A percentile compares a stretch with the other conserved stretches of the same genome.
These are phyloP conservation scores for Calonectria leucothoes DNA, from an alignment of 2,329 filamentous ascomycete genomes.

Conservation along the genomic window DNA sequence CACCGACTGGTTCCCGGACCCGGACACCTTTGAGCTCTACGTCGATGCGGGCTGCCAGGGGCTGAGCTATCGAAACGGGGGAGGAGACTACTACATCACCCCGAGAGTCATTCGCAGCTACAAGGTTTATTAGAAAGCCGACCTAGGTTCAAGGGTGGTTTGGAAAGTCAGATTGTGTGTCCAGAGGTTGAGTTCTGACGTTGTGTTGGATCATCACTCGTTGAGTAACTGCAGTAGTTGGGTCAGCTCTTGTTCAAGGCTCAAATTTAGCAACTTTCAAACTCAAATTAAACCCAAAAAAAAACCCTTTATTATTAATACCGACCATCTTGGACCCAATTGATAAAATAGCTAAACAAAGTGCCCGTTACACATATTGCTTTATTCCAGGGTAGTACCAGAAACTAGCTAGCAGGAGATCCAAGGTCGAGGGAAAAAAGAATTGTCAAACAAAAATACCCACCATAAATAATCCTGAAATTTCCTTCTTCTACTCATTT, in stretches of 20 bases:
- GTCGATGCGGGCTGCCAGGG: not conserved
- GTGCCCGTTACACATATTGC: not conserved
- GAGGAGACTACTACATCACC: slow-evolving; percentile 12
- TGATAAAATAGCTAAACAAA: not conserved
- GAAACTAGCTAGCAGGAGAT: not conserved
- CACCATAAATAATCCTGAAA: not conserved
- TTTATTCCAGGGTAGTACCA: not conserved
- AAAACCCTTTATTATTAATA: not conserved
- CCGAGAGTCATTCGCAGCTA: slow-evolving; percentile 14
- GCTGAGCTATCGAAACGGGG: slow-evolving; percentile 1
- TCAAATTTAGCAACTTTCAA: not conserved
- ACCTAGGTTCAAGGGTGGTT: not conserved
- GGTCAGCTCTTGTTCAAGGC: not conserved
- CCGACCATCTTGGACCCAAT: not conserved
- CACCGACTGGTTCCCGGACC: slow-evolving; percentile 1
- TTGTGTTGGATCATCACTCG: not conserved
- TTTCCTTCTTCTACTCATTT: not conserved
- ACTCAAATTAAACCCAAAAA: not conserved
- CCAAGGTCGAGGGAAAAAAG: not conserved
- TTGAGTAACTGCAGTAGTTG: not conserved
- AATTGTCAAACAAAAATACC: not conserved
- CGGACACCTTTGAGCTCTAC: slow-evolving; percentile 16
- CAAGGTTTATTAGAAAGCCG: not conserved
- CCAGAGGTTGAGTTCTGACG: not conserved
- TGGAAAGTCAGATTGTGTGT: not conserved